A percentile compares a stretch with the other conserved stretches of the same genome.
Evolutionary conservation across 2,329 filamentous ascomycete species (phyloP).

Genomic region (Chalaropsis thielavioides): DNA sequence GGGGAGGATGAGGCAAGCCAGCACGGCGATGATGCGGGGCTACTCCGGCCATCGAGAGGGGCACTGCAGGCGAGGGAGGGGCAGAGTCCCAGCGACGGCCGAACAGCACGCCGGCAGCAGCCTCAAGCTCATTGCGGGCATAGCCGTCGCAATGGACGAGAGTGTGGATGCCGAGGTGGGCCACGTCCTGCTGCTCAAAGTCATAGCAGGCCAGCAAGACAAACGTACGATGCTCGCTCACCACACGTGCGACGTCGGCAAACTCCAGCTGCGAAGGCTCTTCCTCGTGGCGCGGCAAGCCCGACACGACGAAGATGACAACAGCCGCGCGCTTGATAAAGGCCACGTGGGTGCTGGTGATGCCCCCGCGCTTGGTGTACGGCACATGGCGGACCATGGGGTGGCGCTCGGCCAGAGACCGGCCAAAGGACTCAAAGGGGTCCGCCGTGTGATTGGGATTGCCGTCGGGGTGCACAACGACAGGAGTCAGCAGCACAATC

Average conservation of each 20-base stretch:
- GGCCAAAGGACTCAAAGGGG: conserved; percentile 59
- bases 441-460: conserved; percentile 36
- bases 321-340: conserved; percentile 47
- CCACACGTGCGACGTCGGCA: conserved; percentile 30
- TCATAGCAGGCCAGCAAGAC: conserved; percentile 40
- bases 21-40: conserved; percentile 2
- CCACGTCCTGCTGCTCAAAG: conserved; percentile 27
- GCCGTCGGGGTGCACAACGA: conserved; percentile 33
- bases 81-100: conserved; percentile 23
- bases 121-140: conserved; percentile 32
- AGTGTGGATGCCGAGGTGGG: conserved; percentile 35
- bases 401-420: conserved; percentile 45
- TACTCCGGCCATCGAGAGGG: not conserved
- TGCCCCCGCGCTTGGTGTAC: conserved; percentile 48
- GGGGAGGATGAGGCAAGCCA: conserved; percentile 7
- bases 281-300: conserved; percentile 29
- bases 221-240: conserved; percentile 35
- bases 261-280: conserved; percentile 39
- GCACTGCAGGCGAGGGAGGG: conserved; percentile 11
- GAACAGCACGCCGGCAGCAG: conserved; percentile 39
- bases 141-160: conserved; percentile 38
- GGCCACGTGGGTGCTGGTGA: conserved; percentile 47
- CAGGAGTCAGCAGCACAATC: conserved; percentile 48
- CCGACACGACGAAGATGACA: conserved; percentile 47
- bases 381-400: conserved; percentile 54